Evolutionary conservation across 2,329 filamentous ascomycete species (phyloP), one percentile per base, ranked within the genome.

Genomic region (Myrmaecium sp.): DNA sequence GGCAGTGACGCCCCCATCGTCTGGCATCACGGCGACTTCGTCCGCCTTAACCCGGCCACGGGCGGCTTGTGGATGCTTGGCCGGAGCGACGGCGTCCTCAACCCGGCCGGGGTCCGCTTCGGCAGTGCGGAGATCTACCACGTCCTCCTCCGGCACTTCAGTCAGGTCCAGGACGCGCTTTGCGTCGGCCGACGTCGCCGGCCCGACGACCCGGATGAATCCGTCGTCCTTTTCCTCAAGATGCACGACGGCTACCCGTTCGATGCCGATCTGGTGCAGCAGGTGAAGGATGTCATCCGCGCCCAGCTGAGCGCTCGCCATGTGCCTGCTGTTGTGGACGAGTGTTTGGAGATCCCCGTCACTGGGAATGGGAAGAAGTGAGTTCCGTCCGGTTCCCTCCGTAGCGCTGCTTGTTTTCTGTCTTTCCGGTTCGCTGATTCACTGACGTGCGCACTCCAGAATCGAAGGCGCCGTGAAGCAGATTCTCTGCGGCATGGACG

Each of bases 41-140:
- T 94, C 17, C 60, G 66, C 13, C 58, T 77, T 43, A 76, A 83
- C 39, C 66, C 71, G 0, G 43, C 55, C 10, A 89, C 80, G 0
- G 74, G 80, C 8, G 81, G 83, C 0, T 56, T 95, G 6, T 64
- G 82, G 37, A 95, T 95, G 86, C 66, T 95, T 0, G 86, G 89
- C 3, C 69, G 86, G 14, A 89, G 78, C 27, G 86, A 98, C 41
- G 89, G 89, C 4, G 80, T 95, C 5, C 57, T 98, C 9, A 98
- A 98, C 47, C 89, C 89, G 0, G 70, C 76, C 0, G 89, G 89
- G 3, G 82, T 98, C 11, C 64, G 86, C 0, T 95, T 98, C 44
- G 86, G 86, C 4, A 83, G 74, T 17, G 83, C 86, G 1, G 89
- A 98, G 58, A 93, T 98, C 12, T 95, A 95, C 54, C 94, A 93